phyloP scores from a whole-genome alignment of 805 yeast species.

The Danielia oregonensis region DNA sequence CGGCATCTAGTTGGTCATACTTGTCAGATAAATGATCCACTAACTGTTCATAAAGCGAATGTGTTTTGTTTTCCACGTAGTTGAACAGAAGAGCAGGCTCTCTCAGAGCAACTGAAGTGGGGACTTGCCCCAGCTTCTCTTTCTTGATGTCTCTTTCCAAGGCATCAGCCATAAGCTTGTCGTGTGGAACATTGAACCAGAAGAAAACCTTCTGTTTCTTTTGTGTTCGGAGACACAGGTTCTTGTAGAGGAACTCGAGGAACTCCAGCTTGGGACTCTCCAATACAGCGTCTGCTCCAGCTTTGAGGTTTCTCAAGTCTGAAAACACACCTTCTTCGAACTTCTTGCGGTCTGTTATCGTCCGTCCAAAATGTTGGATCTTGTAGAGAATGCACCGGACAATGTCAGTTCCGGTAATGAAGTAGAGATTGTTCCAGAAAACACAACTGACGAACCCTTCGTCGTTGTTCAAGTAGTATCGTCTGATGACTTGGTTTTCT shows the following conservation, averaged over 20 bases:
- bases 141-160: constrained; percentile 86
- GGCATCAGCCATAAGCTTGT: constrained; percentile 87
- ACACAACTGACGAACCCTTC: constrained; percentile 94
- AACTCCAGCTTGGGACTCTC: constrained; percentile 86
- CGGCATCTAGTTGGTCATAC: constrained; percentile 7
- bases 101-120: constrained; percentile 67
- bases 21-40: constrained; percentile 36
- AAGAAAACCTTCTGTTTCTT: constrained; percentile 95
- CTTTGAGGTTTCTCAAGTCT: constrained; percentile 80
- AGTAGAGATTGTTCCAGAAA: constrained; percentile 84
- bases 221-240: constrained; percentile 87
- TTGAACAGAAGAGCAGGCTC: constrained; percentile 81
- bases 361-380: constrained; percentile 86
- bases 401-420: constrained; percentile 93
- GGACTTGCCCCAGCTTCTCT: constrained; percentile 55
- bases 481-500: constrained; percentile 77
- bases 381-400: constrained; percentile 87
- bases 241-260: constrained; percentile 76
- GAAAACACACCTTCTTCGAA: constrained; percentile 96
- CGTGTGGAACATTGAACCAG: constrained; percentile 96
- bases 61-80: constrained; percentile 46
- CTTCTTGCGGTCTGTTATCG: constrained; percentile 80
- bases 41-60: constrained; percentile 54
- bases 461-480: constrained; percentile 80
- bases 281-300: constrained; percentile 81